Conservation (phyloP, 1,284 basidiomycete genomes). For the Kwoniella shivajii region DNA sequence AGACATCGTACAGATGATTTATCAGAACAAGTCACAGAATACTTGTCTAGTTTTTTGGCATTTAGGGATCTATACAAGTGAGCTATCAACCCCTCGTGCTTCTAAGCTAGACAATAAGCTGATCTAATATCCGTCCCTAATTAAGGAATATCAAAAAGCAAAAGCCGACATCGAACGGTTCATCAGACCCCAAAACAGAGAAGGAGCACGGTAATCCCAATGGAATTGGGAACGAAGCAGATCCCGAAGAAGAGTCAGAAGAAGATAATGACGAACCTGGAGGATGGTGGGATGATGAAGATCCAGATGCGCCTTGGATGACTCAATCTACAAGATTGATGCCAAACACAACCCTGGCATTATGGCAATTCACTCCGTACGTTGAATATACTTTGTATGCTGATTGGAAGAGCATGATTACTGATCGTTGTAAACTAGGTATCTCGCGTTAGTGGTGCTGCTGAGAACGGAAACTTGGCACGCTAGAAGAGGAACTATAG, state of each 20-base stretch:
- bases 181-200: background rate
- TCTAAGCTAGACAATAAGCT: background rate
- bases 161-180: conserved; percentile 6
- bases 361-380: conserved; percentile 79
- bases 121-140: background rate
- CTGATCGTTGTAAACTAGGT: conserved; percentile 35
- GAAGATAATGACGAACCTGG: conserved; percentile 27
- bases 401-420: background rate
- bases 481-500: conserved; percentile 75
- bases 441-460: conserved; percentile 76
- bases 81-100: conserved; percentile 23
- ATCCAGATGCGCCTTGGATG: conserved; percentile 51
- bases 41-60: conserved; percentile 80
- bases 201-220: conserved; percentile 1
- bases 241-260: conserved; percentile 21
- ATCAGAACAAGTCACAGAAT: conserved; percentile 87
- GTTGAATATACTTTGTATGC: conserved; percentile 13
- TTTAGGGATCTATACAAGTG: conserved; percentile 84
- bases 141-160: background rate
- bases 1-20: conserved; percentile 65
- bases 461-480: conserved; percentile 79
- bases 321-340: conserved; percentile 43
- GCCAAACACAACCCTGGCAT: conserved; percentile 74
- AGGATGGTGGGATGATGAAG: conserved; percentile 52
- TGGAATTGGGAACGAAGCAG: background rate